Conservation (phyloP, 495 filamentous ascomycete species). For the Penicillium simplicissimum region DNA sequence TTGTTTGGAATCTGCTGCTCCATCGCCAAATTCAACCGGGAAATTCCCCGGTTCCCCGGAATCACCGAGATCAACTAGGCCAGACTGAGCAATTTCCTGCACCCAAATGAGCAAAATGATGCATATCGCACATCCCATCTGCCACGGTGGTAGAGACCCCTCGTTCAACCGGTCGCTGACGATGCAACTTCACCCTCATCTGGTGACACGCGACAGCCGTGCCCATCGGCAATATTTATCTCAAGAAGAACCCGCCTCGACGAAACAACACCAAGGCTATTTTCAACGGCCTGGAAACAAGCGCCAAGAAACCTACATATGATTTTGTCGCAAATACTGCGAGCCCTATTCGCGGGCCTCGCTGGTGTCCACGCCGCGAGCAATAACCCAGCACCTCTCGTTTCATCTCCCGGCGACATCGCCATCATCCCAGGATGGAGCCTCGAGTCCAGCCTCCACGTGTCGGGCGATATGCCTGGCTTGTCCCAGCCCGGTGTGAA, state of each 20-base stretch:
- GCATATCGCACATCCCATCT: background rate
- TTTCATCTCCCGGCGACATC: constrained; percentile 30
- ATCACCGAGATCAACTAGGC: constrained; percentile 14
- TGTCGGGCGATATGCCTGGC: constrained; percentile 33
- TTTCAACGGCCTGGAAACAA: background rate
- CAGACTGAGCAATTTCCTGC: background rate
- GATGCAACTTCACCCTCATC: constrained; percentile 10
- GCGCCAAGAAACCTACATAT: constrained; percentile 1
- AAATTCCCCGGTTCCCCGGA: constrained; percentile 14
- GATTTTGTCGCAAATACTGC: constrained; percentile 1
- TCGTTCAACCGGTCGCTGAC: constrained; percentile 1
- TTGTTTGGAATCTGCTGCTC: constrained; percentile 6
- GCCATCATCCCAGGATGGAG: constrained; percentile 56
- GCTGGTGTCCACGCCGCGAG: background rate
- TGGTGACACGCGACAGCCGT: background rate
- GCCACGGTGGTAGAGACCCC: constrained; percentile 8
- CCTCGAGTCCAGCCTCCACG: constrained; percentile 49
- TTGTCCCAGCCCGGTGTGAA: constrained; percentile 51
- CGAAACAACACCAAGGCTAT: background rate
- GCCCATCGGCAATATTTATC: background rate
- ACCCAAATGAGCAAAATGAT: constrained; percentile 3
- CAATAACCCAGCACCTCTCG: constrained; percentile 6
- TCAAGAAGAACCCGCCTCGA: background rate
- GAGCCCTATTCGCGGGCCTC: constrained; percentile 2
- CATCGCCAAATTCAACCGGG: constrained; percentile 9